Evolutionary conservation across 768 basidiomycete genomes (phyloP), one percentile per base, ranked within the genome.

Genomic region (Calocera viscosa): DNA sequence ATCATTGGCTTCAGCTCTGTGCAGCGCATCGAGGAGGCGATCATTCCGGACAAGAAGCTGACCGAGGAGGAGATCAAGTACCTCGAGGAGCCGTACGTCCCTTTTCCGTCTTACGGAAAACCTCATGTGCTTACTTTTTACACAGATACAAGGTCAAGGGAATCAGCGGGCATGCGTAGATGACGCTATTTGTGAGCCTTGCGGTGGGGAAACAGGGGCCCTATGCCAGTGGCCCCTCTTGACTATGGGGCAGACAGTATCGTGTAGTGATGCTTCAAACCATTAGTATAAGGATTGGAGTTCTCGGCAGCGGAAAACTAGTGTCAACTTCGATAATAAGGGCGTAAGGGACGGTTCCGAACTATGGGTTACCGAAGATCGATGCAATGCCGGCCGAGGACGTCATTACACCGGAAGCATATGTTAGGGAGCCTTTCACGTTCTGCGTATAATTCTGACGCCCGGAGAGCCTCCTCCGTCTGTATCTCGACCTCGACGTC

Each of bases 1-100:
- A 82, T 82, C 66, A 75, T 81, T 10, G 80, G 81, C 1, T 69
- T 73, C 35, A 81, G 70, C 69, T 75, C 74, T 5, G 68, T 78
- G 11, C 35, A 71, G 63, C 69, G 77, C 17, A 63, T 79, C 26
- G 66, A 73, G 64, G 73, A 76, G 53, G 74, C 70, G 14, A 74
- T 79, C 34, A 69, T 74, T 24, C 71, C 68, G 0, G 70, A 66
- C 14, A 53, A 74, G 49, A 68, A 41, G 28, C 68, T 78, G 65
- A 74, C 73, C 0, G 69, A 69, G 2, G 75, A 76, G 63, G 77
- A 79, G 22, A 66, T 72, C 43, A 34, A 67, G 19, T 71, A 70
- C 70, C 73, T 78, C 32, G 73, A 74, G 35, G 71, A 75, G 22
- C 75, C 73, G 71, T 77, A 64, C 63, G 65, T 60, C 8, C 26